phyloP scores from a whole-genome alignment of 108 stramenopile genomes.

The Cyclotella baltica region DNA sequence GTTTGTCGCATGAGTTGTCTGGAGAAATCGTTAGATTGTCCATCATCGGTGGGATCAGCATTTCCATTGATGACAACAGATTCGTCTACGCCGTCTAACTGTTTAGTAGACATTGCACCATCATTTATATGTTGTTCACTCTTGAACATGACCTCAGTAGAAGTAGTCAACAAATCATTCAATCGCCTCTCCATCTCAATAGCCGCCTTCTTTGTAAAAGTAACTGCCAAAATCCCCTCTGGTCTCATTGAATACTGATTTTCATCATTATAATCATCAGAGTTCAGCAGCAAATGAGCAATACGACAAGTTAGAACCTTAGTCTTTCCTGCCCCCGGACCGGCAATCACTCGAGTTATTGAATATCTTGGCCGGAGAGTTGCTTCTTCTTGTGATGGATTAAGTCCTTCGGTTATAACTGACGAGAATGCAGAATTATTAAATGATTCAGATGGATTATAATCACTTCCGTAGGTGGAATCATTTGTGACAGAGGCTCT shows the following conservation, averaged over 20 bases:
- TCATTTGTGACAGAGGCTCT: not conserved
- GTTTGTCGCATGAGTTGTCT: slow-evolving; percentile 58
- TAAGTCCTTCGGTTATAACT: slow-evolving; percentile 45
- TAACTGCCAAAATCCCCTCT: slow-evolving; percentile 83
- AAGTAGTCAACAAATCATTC: slow-evolving; percentile 40
- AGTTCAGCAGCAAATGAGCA: slow-evolving; percentile 66
- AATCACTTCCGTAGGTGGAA: not conserved
- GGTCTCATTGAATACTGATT: not conserved
- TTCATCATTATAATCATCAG: slow-evolving; percentile 13
- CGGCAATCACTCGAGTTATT: slow-evolving; percentile 84
- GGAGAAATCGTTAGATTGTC: slow-evolving; percentile 11
- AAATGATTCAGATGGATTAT: not conserved
- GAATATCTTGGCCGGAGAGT: slow-evolving; percentile 61
- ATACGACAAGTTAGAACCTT: slow-evolving; percentile 89
- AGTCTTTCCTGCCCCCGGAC: slow-evolving; percentile 94
- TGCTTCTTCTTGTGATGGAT: slow-evolving; percentile 77
- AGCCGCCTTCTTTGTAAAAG: slow-evolving; percentile 94
- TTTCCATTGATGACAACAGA: slow-evolving; percentile 31
- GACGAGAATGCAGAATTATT: not conserved
- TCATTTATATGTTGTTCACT: slow-evolving; percentile 6
- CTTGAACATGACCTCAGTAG: slow-evolving; percentile 6
- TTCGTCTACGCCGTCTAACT: slow-evolving; percentile 8
- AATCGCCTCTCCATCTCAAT: slow-evolving; percentile 87
- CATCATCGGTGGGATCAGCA: slow-evolving; percentile 34
- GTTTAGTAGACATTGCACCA: not conserved